These are phyloP conservation scores for Ramichloridium luteum DNA, from an alignment of 2,329 filamentous ascomycete species.

Conservation along the genomic window DNA sequence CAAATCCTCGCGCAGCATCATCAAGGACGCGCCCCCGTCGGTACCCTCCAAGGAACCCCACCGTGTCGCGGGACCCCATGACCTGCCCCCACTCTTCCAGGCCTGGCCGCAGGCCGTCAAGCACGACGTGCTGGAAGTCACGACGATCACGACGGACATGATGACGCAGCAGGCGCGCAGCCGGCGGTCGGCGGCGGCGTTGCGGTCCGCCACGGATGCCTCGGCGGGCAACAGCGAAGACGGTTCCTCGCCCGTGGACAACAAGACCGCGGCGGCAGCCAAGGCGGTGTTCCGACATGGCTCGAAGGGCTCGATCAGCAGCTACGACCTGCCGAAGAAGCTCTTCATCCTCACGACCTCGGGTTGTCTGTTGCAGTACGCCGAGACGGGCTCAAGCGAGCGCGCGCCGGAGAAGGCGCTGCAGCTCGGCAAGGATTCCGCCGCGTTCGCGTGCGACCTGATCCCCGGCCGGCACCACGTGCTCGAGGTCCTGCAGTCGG, in stretches of 20 bases:
- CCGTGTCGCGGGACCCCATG: conserved; percentile 24
- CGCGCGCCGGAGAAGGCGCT: conserved; percentile 62
- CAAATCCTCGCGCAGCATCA: background rate
- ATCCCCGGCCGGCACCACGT: conserved; percentile 75
- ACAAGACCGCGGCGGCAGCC: conserved; percentile 10
- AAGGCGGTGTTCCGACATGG: conserved; percentile 9
- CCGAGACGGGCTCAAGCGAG: conserved; percentile 57
- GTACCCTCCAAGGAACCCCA: background rate
- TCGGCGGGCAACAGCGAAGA: conserved; percentile 4
- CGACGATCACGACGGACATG: conserved; percentile 54
- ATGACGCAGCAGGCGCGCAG: conserved; percentile 13
- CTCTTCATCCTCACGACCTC: conserved; percentile 60
- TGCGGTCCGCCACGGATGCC: background rate
- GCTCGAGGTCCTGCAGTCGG: conserved; percentile 57
- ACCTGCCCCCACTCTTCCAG: conserved; percentile 64
- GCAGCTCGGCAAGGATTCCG: conserved; percentile 59
- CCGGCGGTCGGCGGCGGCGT: conserved; percentile 1
- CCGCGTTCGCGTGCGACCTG: conserved; percentile 67
- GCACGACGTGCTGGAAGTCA: conserved; percentile 57
- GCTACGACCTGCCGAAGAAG: conserved; percentile 50
- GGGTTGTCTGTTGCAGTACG: conserved; percentile 63
- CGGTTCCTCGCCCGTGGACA: conserved; percentile 3
- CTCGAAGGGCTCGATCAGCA: conserved; percentile 7
- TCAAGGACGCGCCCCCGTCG: background rate
- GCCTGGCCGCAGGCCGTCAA: conserved; percentile 76